Evolutionary conservation across 1,284 basidiomycete genomes (phyloP).

Genomic region (Rugosomyces carneus): DNA sequence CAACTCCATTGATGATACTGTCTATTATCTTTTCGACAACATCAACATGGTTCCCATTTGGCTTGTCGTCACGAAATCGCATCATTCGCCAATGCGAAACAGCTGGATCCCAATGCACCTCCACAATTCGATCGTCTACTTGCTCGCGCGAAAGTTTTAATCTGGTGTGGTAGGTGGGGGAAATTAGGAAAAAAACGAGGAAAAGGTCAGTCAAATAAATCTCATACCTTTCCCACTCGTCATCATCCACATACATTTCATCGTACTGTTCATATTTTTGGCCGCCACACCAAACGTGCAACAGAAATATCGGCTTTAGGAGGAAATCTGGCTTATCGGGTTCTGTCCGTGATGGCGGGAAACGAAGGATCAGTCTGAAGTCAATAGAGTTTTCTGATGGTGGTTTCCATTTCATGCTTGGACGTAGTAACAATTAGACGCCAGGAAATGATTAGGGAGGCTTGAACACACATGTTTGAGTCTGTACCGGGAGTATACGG

Average conservation of each 20-base stretch:
- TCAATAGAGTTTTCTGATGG: constrained; percentile 98
- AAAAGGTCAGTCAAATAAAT: constrained; percentile 3
- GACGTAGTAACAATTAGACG: constrained; percentile 6
- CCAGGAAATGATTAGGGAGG: constrained; percentile 5
- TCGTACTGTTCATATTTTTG: constrained; percentile 85
- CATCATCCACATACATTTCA: constrained; percentile 79
- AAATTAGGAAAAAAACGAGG: constrained; percentile 10
- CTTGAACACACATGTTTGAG: constrained; percentile 69
- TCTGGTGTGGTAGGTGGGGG: constrained; percentile 35
- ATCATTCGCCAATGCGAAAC: constrained; percentile 78
- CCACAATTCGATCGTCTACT: constrained; percentile 89
- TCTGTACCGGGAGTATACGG: constrained; percentile 91
- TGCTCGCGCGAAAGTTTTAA: constrained; percentile 85
- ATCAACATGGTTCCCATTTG: constrained; percentile 77
- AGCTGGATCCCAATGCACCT: constrained; percentile 82
- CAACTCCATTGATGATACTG: constrained; percentile 88
- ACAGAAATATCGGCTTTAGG: constrained; percentile 82
- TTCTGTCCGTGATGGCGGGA: constrained; percentile 62
- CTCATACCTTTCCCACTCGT: constrained; percentile 88
- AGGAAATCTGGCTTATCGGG: constrained; percentile 68
- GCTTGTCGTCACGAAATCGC: constrained; percentile 91
- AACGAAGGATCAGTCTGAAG: constrained; percentile 91
- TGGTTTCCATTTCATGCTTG: constrained; percentile 97
- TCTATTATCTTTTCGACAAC: constrained; percentile 83
- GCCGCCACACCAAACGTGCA: constrained; percentile 76